phyloP scores from a whole-genome alignment of 2,329 filamentous ascomycete species.

The Colletotrichum nymphaeae region DNA sequence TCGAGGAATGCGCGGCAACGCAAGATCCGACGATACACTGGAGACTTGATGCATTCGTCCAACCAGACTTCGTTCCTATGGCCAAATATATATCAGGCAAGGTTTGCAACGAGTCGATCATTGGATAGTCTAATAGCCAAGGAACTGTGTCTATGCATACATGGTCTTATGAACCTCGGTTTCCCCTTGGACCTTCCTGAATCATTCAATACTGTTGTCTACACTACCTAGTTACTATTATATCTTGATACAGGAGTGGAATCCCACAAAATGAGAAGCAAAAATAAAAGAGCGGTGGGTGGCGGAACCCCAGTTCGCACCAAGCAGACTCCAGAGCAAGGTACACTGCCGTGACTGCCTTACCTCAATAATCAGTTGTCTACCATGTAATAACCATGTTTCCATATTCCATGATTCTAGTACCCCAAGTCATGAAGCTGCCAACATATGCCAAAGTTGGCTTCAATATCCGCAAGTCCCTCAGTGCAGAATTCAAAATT shows the following conservation, averaged over 20 bases:
- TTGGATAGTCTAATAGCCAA: background rate
- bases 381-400: background rate
- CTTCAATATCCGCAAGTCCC: background rate
- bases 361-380: background rate
- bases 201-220: background rate
- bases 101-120: background rate
- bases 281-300: background rate
- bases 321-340: background rate
- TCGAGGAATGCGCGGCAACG: background rate
- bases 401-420: background rate
- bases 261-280: background rate
- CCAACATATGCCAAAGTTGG: background rate
- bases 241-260: background rate
- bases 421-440: background rate
- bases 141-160: background rate
- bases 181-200: background rate
- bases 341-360: no score
- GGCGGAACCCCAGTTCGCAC: background rate
- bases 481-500: background rate
- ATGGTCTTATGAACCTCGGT: background rate
- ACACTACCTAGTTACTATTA: background rate
- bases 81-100: background rate
- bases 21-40: slow-evolving; percentile 18
- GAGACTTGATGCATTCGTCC: background rate
- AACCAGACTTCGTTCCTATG: background rate